Conservation (phyloP, 2,329 filamentous ascomycete genomes). For the Aspergillus flavus region DNA sequence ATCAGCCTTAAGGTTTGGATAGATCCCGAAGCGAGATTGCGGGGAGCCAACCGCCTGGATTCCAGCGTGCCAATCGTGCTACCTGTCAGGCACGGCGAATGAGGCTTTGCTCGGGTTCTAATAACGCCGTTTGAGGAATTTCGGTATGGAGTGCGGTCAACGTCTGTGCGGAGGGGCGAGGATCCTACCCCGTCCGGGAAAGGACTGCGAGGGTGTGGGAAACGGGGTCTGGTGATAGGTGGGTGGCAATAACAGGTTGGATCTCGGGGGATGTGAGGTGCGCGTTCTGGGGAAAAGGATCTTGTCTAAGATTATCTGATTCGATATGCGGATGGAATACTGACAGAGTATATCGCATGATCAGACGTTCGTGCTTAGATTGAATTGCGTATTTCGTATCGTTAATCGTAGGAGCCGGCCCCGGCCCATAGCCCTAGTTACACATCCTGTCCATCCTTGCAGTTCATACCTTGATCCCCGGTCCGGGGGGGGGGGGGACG, state of each 20-base stretch:
- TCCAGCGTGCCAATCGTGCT: background rate
- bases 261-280: background rate
- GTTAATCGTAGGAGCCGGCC: background rate
- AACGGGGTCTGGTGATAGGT: background rate
- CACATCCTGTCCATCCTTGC: background rate
- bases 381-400: background rate
- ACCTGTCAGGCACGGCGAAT: background rate
- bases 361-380: background rate
- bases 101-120: background rate
- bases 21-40: conserved; percentile 2
- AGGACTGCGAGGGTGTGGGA: background rate
- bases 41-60: conserved; percentile 6
- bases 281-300: background rate
- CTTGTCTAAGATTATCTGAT: background rate
- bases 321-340: background rate
- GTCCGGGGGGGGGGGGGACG: no score
- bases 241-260: background rate
- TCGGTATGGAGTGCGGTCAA: background rate
- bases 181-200: background rate
- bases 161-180: background rate
- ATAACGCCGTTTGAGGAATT: background rate
- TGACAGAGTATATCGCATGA: background rate
- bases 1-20: background rate
- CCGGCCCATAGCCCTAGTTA: background rate
- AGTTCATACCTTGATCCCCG: background rate